Conservation (phyloP, 768 basidiomycete species). For the Boletus rex-veris region DNA sequence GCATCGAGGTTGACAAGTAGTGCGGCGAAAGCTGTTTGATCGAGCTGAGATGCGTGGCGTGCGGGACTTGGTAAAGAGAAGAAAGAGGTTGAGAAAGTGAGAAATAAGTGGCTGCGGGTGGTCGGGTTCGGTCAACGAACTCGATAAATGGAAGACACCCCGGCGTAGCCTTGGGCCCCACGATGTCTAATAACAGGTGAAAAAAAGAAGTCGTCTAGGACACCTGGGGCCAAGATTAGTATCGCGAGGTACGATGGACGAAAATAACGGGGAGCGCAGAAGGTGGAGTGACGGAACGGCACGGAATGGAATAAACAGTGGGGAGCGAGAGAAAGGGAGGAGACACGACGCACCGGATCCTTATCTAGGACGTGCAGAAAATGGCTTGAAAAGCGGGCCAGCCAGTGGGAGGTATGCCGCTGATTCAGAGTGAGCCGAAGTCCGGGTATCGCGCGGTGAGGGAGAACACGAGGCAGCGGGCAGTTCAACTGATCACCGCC, state of each 20-base stretch:
- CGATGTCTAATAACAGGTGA: conserved; percentile 4
- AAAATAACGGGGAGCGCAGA: conserved; percentile 4
- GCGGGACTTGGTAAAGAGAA: not conserved
- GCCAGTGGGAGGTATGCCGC: too few species aligned
- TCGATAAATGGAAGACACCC: conserved; percentile 1
- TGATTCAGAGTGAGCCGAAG: not conserved
- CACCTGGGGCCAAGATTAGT: conserved; percentile 10
- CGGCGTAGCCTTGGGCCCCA: conserved; percentile 16
- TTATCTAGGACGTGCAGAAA: conserved; percentile 8
- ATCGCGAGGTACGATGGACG: conserved; percentile 1
- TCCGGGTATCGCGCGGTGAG: conserved; percentile 9
- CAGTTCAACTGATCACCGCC: too few species aligned
- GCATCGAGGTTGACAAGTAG: too few species aligned
- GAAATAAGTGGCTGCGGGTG: conserved; percentile 2
- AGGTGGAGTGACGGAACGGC: not conserved
- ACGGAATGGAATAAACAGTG: too few species aligned
- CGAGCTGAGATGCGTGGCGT: too few species aligned
- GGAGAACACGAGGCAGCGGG: conserved; percentile 17
- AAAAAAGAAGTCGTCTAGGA: conserved; percentile 6
- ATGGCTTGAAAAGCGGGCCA: not conserved
- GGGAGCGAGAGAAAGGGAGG: too few species aligned
- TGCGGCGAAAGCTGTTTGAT: too few species aligned
- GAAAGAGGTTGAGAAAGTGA: conserved; percentile 15
- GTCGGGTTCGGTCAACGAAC: conserved; percentile 24
- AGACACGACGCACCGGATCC: conserved; percentile 3